phyloP scores from a whole-genome alignment of 192 early-diverging fungal species.

The Bifiguratus adelaidae region DNA sequence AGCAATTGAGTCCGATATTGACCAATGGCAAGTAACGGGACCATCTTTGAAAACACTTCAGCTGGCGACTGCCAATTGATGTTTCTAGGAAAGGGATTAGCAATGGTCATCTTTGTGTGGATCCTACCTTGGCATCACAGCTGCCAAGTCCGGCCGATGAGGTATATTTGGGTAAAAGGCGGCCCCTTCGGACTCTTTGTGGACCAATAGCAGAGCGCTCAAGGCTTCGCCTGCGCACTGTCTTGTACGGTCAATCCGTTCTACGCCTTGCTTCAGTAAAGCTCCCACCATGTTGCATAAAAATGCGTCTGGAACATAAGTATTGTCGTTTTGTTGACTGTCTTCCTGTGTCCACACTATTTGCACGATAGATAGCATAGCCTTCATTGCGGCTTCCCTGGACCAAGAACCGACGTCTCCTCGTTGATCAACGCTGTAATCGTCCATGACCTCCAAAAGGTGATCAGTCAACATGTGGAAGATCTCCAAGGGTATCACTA shows the following conservation, averaged over 20 bases:
- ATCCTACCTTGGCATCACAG: conserved; percentile 12
- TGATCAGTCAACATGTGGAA: conserved; percentile 33
- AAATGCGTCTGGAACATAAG: conserved; percentile 25
- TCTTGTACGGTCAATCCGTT: conserved; percentile 88
- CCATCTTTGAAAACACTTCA: conserved; percentile 53
- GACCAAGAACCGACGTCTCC: conserved; percentile 97
- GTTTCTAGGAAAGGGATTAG: conserved; percentile 9
- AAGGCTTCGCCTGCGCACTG: conserved; percentile 59
- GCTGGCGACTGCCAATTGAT: conserved; percentile 52
- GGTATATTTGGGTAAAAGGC: too few relatives aligned
- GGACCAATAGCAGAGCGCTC: too few relatives aligned
- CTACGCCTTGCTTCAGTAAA: conserved; percentile 68
- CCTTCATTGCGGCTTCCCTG: conserved; percentile 58
- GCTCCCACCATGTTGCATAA: conserved; percentile 26
- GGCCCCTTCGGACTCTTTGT: too few relatives aligned
- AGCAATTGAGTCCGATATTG: conserved; percentile 49
- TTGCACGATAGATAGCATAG: conserved; percentile 36
- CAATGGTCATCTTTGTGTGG: not conserved
- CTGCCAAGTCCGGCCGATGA: conserved; percentile 12
- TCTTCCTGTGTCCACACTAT: conserved; percentile 20
- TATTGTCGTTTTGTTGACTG: not conserved
- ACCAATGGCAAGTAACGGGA: conserved; percentile 34
- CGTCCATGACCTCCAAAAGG: conserved; percentile 57
- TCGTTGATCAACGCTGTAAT: conserved; percentile 80
- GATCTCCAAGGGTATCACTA: conserved; percentile 23